Base-by-base conservation (phyloP, 805 yeast genomes). In the Ogataea paradorogensis region DNA sequence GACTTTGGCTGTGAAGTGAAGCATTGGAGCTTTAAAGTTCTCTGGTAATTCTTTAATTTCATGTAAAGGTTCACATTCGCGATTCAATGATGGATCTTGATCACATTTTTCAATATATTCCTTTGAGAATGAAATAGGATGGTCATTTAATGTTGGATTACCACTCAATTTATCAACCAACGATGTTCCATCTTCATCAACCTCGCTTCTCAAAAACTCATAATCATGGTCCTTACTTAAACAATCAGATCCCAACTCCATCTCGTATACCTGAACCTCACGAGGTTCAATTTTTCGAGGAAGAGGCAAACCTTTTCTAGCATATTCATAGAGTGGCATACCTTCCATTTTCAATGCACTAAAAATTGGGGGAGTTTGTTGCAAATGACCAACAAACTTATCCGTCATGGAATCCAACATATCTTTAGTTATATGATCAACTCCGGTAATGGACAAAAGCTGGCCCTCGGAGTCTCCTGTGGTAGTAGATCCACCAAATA, bases 271-370 rank as follows among this genome's bases (percentile, higher is more conserved):
- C 22, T 68, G 71, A 10, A 88, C 88, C 21, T 78, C 76, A 50
- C 99, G 73, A 1, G 85, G 74, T 53, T 84, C 80, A 37, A 95
- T 87, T n/a, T 82, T 75, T 35, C 77, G 73, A 0, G 99, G 99
- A 15, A 93, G 70, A 0, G 96, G 91, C 18, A 75, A 67, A 0
- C 95, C 95, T 47, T 84, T 77, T 47, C 99, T 73, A 1, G 99
- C 99, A 59, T 93, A 93, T 53, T 91, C 96, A 58, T 95, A 89
- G 33, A 95, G 66, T 3, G 95, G 95, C 63, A 82, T 88, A 13
- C 99, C 99, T 56, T 88, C 82, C 80, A 95, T 84, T 58, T 91
- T 91, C 43, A 95, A 67, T 0, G 99, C 99, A 13, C 96, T 86
- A 61, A 78, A 93, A 10, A 93, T 82, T 0, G 99, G 99, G 9